These are phyloP conservation scores for Aureobasidium sp. DNA, from an alignment of 2,329 filamentous ascomycete genomes.

Conservation along the genomic window DNA sequence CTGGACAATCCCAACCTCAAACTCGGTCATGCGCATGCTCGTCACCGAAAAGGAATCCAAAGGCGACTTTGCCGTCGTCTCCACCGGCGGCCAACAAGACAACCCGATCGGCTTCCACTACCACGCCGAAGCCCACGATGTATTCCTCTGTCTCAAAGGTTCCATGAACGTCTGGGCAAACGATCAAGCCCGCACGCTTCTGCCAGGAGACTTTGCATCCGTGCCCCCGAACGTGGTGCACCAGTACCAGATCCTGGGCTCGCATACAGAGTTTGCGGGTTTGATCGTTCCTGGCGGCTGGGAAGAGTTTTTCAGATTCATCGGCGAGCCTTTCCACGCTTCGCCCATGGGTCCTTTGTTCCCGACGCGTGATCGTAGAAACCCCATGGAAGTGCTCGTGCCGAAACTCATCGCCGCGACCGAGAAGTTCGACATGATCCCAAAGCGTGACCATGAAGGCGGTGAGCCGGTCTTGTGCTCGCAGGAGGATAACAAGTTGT, in stretches of 20 bases:
- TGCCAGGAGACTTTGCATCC: conserved; percentile 51
- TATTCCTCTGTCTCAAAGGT: conserved; percentile 51
- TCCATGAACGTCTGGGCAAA: conserved; percentile 52
- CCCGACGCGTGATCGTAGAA: conserved; percentile 47
- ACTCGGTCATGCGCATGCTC: conserved; percentile 16
- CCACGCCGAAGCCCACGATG: conserved; percentile 51
- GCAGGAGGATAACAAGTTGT: conserved; percentile 34
- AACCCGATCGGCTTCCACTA: conserved; percentile 45
- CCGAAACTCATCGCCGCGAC: conserved; percentile 51
- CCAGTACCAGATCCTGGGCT: conserved; percentile 49
- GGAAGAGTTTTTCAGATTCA: conserved; percentile 55
- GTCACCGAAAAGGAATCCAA: conserved; percentile 16
- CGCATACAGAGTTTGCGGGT: conserved; percentile 49
- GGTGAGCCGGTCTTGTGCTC: conserved; percentile 39
- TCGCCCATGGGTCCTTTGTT: conserved; percentile 34
- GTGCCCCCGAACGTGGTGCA: conserved; percentile 47
- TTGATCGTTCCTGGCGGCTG: conserved; percentile 53
- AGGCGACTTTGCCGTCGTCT: conserved; percentile 15
- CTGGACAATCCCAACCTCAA: conserved; percentile 17
- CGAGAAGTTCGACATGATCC: conserved; percentile 51
- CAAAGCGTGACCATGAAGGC: conserved; percentile 42
- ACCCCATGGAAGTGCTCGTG: conserved; percentile 45
- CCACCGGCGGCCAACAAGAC: conserved; percentile 12
- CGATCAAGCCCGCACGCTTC: conserved; percentile 48
- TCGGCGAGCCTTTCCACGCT: conserved; percentile 43